phyloP scores from a whole-genome alignment of 169 alveolate species.

The Eimeria sp. region DNA sequence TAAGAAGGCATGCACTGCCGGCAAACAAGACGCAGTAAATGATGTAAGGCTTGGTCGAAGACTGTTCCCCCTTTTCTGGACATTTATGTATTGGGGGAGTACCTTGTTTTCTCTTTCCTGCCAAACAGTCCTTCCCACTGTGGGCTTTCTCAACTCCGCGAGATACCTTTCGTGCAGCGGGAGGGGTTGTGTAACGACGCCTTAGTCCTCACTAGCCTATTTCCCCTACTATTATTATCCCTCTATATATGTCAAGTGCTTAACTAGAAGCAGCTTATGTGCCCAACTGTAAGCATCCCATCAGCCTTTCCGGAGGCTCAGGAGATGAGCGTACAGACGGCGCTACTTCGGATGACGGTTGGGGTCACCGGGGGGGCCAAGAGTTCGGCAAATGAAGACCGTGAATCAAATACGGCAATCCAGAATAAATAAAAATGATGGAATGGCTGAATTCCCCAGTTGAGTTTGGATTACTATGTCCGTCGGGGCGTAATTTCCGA shows the following conservation, averaged over 20 bases:
- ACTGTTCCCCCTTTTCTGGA: neutral
- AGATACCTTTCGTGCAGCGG: neutral
- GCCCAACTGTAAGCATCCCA: neutral
- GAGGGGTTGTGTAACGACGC: neutral
- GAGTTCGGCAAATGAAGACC: neutral
- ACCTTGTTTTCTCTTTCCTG: neutral
- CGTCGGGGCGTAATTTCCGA: neutral
- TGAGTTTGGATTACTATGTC: neutral
- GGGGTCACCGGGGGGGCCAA: neutral
- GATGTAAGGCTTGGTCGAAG: neutral
- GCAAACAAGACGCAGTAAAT: neutral
- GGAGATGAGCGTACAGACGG: neutral
- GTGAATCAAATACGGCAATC: neutral
- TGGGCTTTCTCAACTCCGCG: neutral
- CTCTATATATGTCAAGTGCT: neutral
- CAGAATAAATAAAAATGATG: neutral
- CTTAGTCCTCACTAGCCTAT: neutral
- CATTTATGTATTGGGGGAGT: neutral
- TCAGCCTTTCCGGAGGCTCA: neutral
- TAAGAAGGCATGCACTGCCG: neutral
- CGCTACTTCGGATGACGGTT: neutral
- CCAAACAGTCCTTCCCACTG: neutral
- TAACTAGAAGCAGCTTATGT: neutral
- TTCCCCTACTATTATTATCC: no score
- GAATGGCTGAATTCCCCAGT: neutral